Percentiles rank a stretch among this genome's conserved stretches.
phyloP scores from a whole-genome alignment of 257 asterid species.

The Solanum rostratum region DNA sequence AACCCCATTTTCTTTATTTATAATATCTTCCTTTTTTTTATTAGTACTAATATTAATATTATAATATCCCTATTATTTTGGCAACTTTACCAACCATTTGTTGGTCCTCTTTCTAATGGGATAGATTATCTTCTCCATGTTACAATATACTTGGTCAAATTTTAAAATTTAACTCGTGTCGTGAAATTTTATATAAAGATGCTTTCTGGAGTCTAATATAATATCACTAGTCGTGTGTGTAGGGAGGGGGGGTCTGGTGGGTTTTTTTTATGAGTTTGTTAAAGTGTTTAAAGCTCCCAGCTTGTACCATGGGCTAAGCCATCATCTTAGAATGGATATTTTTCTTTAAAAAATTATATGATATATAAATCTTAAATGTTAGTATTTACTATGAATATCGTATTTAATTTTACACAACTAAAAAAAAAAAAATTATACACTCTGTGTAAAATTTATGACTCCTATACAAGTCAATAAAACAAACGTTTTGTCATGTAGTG shows the following conservation, averaged over 20 bases:
- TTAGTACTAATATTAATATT: too few species aligned
- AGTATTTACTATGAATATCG: too few species aligned
- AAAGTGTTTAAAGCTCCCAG: background rate
- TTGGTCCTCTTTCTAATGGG: background rate
- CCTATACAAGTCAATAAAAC: background rate
- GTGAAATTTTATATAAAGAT: too few species aligned
- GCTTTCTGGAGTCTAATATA: background rate
- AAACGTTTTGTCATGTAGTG: background rate
- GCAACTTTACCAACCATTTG: background rate
- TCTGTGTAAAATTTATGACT: too few species aligned
- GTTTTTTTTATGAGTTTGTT: background rate
- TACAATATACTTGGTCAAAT: background rate
- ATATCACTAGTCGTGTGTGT: too few species aligned
- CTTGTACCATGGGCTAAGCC: too few species aligned
- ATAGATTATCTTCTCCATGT: background rate
- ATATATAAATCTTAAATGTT: too few species aligned
- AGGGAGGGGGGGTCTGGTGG: too few species aligned
- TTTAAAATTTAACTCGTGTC: background rate
- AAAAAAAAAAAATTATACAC: too few species aligned
- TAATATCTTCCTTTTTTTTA: background rate
- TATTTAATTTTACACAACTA: too few species aligned
- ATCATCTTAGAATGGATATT: too few species aligned
- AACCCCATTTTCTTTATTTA: background rate
- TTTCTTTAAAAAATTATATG: too few species aligned
- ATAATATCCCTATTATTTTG: background rate